These are phyloP conservation scores for Periconia digitata DNA, from an alignment of 2,329 filamentous ascomycete species.

Conservation along the genomic window DNA sequence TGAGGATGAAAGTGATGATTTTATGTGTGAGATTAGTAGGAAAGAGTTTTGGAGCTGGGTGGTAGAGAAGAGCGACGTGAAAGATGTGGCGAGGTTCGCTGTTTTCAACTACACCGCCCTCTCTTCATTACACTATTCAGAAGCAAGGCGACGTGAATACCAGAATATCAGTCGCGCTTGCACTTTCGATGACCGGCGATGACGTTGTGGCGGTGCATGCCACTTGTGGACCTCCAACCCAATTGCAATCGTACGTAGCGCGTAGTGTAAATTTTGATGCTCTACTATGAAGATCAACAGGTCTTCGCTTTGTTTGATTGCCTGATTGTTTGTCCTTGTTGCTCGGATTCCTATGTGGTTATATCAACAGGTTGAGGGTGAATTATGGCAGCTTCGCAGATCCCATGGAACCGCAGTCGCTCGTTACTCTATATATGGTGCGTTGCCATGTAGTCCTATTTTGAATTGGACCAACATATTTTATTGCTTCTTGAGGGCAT, in stretches of 20 bases:
- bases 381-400: too few relatives aligned
- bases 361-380: too few relatives aligned
- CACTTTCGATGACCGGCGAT: slow-evolving; percentile 3
- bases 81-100: not conserved
- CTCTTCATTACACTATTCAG: not conserved
- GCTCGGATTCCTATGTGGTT: too few relatives aligned
- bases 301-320: not conserved
- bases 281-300: not conserved
- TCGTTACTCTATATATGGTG: too few relatives aligned
- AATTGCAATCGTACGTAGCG: too few relatives aligned
- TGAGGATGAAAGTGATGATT: not conserved
- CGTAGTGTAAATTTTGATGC: not conserved
- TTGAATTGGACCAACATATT: too few relatives aligned
- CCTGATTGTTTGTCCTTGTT: too few relatives aligned
- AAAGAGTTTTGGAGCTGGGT: not conserved
- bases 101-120: not conserved
- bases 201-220: slow-evolving; percentile 4
- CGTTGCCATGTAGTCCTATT: too few relatives aligned
- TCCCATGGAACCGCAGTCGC: too few relatives aligned
- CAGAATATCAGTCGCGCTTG: not conserved
- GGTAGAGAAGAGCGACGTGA: not conserved
- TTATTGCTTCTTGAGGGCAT: too few relatives aligned
- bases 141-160: not conserved
- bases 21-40: not conserved
- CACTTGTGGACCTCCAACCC: not conserved